A percentile compares a stretch with the other conserved stretches of the same genome.
Evolutionary conservation across 106 monocot genomes (phyloP).

Genomic region (Acorus gramineus): DNA sequence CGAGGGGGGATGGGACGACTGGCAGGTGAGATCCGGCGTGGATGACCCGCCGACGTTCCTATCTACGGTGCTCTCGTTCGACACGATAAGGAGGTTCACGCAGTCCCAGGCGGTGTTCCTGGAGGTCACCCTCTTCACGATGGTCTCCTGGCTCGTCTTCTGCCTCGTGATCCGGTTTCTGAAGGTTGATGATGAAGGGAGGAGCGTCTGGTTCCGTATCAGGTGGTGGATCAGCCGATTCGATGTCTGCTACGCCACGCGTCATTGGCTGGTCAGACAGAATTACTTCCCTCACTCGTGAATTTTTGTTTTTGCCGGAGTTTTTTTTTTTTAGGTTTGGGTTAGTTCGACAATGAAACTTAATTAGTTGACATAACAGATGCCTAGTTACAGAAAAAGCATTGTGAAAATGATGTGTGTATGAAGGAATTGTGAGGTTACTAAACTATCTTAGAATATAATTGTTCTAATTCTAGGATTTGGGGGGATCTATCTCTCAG

Average conservation of each 20-base stretch:
- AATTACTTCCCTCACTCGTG: background rate
- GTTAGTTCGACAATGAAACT: background rate
- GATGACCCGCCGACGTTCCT: slow-evolving; percentile 30
- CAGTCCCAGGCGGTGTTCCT: slow-evolving; percentile 66
- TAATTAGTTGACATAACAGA: too few relatives aligned
- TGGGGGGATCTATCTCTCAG: too few relatives aligned
- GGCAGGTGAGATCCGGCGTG: slow-evolving; percentile 23
- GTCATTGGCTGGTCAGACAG: slow-evolving; percentile 57
- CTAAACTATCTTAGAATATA: too few relatives aligned
- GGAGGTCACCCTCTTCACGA: slow-evolving; percentile 29
- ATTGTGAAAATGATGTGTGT: too few relatives aligned
- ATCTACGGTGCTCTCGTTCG: slow-evolving; percentile 46
- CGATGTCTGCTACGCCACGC: slow-evolving; percentile 45
- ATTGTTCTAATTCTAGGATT: too few relatives aligned
- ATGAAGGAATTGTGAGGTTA: too few relatives aligned
- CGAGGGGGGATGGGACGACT: slow-evolving; percentile 8
- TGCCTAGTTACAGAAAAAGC: too few relatives aligned
- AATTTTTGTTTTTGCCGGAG: background rate
- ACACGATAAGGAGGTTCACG: slow-evolving; percentile 46
- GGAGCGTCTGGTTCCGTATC: slow-evolving; percentile 43
- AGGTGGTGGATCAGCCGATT: slow-evolving; percentile 75
- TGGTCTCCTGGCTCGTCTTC: slow-evolving; percentile 54
- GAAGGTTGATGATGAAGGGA: slow-evolving; percentile 19
- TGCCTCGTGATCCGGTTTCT: slow-evolving; percentile 44
- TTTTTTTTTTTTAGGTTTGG: too few relatives aligned